Evolutionary conservation across 108 stramenopile genomes (phyloP).

Genomic region (Cyclotella sp.): DNA sequence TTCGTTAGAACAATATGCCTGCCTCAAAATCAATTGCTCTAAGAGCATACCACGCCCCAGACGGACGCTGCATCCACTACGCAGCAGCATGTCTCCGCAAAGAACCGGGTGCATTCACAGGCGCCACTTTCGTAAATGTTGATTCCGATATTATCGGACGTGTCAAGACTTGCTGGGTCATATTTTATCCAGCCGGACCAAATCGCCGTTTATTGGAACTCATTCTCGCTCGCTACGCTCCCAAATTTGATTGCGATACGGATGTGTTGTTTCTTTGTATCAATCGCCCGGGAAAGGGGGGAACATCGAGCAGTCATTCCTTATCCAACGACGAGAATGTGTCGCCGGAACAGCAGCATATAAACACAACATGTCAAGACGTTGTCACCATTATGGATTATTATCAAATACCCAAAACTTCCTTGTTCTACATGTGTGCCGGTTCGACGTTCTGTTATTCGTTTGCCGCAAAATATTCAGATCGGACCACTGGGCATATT

Average conservation of each 20-base stretch:
- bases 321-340: neutral
- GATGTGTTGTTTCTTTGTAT: constrained; percentile 38
- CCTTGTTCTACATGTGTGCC: constrained; percentile 42
- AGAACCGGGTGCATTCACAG: neutral
- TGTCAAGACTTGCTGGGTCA: constrained; percentile 27
- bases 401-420: constrained; percentile 19
- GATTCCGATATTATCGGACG: neutral
- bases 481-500: constrained; percentile 42
- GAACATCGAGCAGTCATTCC: constrained; percentile 19
- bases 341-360: constrained; percentile 18
- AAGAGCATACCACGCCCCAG: constrained; percentile 15
- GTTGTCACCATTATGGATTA: constrained; percentile 33
- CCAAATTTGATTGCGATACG: constrained; percentile 3
- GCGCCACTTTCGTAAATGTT: neutral
- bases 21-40: constrained; percentile 4
- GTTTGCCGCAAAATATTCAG: constrained; percentile 17
- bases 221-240: constrained; percentile 21
- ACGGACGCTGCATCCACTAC: constrained; percentile 33
- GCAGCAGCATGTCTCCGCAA: constrained; percentile 24
- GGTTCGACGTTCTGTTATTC: constrained; percentile 38
- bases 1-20: neutral
- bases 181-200: constrained; percentile 38
- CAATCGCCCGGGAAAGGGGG: constrained; percentile 42
- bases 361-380: constrained; percentile 25
- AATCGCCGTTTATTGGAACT: constrained; percentile 31